phyloP scores from a whole-genome alignment of 805 yeast genomes.

The Saccharomycopsis olivae region DNA sequence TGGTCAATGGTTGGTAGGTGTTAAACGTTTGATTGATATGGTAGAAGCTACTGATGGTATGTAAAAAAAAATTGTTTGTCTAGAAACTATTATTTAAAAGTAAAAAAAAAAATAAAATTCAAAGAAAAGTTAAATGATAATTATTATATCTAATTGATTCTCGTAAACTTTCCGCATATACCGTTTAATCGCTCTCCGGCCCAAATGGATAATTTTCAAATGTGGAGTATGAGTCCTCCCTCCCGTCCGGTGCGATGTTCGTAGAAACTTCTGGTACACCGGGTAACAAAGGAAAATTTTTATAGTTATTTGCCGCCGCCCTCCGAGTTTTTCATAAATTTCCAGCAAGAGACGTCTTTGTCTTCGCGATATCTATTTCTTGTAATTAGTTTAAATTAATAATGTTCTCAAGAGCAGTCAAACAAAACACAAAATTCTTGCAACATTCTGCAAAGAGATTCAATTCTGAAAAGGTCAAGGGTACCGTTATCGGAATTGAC shows the following conservation, averaged over 20 bases:
- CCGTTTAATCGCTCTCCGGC: no score
- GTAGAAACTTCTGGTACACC: no score
- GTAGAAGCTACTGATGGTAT: conserved; percentile 32
- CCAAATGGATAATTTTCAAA: no score
- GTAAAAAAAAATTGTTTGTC: no score
- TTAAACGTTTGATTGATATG: conserved; percentile 78
- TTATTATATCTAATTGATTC: no score
- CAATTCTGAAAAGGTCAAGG: conserved; percentile 19
- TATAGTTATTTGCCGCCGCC: background rate
- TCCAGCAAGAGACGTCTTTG: no score
- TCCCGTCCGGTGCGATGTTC: no score
- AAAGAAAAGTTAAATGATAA: no score
- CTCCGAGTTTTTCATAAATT: background rate
- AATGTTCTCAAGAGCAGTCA: conserved; percentile 18
- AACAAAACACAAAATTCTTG: conserved; percentile 8
- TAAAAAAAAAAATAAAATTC: no score
- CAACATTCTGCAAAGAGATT: conserved; percentile 17
- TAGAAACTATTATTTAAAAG: no score
- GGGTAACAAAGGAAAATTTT: background rate
- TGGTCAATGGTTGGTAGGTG: conserved; percentile 90
- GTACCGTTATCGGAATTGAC: conserved; percentile 70
- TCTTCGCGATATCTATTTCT: background rate
- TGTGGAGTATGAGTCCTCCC: no score
- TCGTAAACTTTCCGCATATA: no score
- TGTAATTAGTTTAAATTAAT: background rate